Percentiles rank a stretch among this genome's conserved stretches.
These are phyloP conservation scores for Cordyceps cateniannulata DNA, from an alignment of 2,329 filamentous ascomycete species.

Conservation along the genomic window DNA sequence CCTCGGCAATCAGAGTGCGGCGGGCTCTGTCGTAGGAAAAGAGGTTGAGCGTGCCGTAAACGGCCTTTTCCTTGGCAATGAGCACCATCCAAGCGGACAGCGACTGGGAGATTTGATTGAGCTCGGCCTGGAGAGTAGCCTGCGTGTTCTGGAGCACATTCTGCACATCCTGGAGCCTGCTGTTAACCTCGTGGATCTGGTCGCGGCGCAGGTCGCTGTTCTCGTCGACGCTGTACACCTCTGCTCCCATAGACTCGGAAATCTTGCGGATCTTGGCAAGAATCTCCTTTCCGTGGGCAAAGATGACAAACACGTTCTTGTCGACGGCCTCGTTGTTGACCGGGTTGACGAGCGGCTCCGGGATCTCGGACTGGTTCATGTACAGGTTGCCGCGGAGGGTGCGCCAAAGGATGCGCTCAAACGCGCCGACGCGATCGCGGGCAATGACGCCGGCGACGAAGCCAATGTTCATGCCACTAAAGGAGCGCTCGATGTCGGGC, in stretches of 20 bases:
- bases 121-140: conserved; percentile 83
- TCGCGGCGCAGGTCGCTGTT: conserved; percentile 92
- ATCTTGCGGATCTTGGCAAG: conserved; percentile 99
- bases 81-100: conserved; percentile 96
- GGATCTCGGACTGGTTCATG: conserved; percentile 99
- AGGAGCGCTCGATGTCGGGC: conserved; percentile 71
- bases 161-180: conserved; percentile 79
- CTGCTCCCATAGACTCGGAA: conserved; percentile 91
- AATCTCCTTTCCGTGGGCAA: conserved; percentile 96
- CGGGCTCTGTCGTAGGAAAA: conserved; percentile 95
- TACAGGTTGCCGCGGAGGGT: conserved; percentile 96
- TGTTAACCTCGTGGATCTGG: conserved; percentile 97
- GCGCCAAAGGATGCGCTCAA: conserved; percentile 96
- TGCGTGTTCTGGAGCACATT: conserved; percentile 95
- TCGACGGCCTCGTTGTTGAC: conserved; percentile 83
- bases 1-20: conserved; percentile 94
- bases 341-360: conserved; percentile 86
- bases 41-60: conserved; percentile 90
- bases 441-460: conserved; percentile 96
- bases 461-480: conserved; percentile 97
- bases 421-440: conserved; percentile 85
- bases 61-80: conserved; percentile 95
- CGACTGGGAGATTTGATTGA: conserved; percentile 87
- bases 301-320: conserved; percentile 99
- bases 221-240: conserved; percentile 95